phyloP scores from a whole-genome alignment of 257 asterid species.

The Penstemon davidsonii region DNA sequence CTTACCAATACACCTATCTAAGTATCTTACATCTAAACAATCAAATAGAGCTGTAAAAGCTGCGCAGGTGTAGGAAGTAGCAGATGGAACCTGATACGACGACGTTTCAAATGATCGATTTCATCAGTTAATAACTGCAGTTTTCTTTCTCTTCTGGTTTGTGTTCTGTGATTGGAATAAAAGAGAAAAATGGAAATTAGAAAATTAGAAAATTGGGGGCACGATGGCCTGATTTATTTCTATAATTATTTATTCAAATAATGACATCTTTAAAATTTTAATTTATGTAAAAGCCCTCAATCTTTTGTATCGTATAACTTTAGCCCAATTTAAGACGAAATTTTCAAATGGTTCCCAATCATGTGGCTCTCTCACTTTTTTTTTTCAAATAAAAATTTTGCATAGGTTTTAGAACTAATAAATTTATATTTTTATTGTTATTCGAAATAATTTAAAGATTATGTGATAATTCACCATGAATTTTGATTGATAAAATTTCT shows the following conservation, averaged over 20 bases:
- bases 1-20: neutral
- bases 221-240: constrained; percentile 33
- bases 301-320: neutral
- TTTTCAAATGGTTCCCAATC: neutral
- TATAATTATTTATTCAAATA: neutral
- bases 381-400: too few species aligned
- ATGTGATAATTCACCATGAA: too few species aligned
- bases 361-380: neutral
- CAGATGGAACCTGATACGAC: constrained; percentile 40
- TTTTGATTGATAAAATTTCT: too few species aligned
- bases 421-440: too few species aligned
- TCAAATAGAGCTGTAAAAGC: constrained; percentile 28
- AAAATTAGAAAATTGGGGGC: constrained; percentile 32
- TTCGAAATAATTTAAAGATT: too few species aligned
- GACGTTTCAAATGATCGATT: constrained; percentile 39
- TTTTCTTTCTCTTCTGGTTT: constrained; percentile 16
- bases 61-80: neutral
- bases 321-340: neutral
- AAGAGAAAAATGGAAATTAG: constrained; percentile 10
- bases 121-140: constrained; percentile 25
- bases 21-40: neutral
- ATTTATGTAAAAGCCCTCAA: neutral
- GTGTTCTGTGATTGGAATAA: constrained; percentile 28
- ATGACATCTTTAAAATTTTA: too few species aligned
- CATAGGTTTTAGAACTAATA: too few species aligned